These are phyloP conservation scores for Eutypella sp. DNA, from an alignment of 2,329 filamentous ascomycete genomes.

Conservation along the genomic window DNA sequence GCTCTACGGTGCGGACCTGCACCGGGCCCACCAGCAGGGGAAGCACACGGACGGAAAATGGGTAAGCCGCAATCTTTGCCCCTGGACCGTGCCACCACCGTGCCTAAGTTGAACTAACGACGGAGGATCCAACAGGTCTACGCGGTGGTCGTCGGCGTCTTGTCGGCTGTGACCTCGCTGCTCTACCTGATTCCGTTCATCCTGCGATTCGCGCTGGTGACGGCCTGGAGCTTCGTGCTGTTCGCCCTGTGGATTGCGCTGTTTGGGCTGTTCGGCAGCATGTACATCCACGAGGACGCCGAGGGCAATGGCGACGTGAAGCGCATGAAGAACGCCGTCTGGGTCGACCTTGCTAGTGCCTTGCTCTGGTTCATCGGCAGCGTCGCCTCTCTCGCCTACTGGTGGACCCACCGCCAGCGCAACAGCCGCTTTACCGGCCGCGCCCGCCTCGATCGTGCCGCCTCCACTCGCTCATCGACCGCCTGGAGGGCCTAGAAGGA, in stretches of 20 bases:
- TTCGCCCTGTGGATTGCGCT: constrained; percentile 76
- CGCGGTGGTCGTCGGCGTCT: constrained; percentile 63
- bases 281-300: constrained; percentile 68
- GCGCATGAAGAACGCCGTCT: constrained; percentile 83
- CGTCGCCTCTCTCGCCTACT: constrained; percentile 51
- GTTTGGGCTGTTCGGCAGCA: constrained; percentile 76
- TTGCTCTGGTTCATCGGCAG: constrained; percentile 69
- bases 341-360: constrained; percentile 72
- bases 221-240: constrained; percentile 66
- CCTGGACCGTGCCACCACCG: neutral
- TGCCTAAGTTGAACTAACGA: neutral
- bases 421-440: constrained; percentile 55
- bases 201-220: constrained; percentile 47
- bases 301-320: constrained; percentile 58
- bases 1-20: constrained; percentile 69
- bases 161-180: constrained; percentile 60
- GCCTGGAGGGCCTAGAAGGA: neutral
- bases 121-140: constrained; percentile 47
- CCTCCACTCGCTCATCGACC: constrained; percentile 12
- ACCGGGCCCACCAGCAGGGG: constrained; percentile 43
- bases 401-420: constrained; percentile 50
- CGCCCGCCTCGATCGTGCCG: constrained; percentile 38
- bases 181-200: constrained; percentile 63
- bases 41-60: constrained; percentile 61
- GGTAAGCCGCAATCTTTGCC: constrained; percentile 41